These are phyloP conservation scores for Chenopodium album DNA, from an alignment of 148 eudicot species.

Conservation along the genomic window DNA sequence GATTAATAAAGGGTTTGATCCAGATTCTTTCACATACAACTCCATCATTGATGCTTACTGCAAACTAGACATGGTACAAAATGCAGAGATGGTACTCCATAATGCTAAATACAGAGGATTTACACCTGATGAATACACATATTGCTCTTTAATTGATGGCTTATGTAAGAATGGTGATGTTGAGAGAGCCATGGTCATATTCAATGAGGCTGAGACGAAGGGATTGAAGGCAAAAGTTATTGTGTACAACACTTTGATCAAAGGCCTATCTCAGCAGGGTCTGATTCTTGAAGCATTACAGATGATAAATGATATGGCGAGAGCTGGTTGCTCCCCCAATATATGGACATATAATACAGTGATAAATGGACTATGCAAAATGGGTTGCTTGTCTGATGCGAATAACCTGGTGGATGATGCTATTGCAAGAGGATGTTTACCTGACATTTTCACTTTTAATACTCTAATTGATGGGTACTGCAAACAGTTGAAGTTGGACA, in stretches of 20 bases:
- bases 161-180: slow-evolving; percentile 70
- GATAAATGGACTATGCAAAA: slow-evolving; percentile 82
- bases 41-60: slow-evolving; percentile 73
- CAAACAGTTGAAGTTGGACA: slow-evolving; percentile 68
- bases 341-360: slow-evolving; percentile 81
- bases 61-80: slow-evolving; percentile 67
- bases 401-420: slow-evolving; percentile 66
- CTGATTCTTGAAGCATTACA: slow-evolving; percentile 67
- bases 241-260: slow-evolving; percentile 77
- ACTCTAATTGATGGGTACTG: slow-evolving; percentile 90
- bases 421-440: slow-evolving; percentile 67
- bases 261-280: slow-evolving; percentile 73
- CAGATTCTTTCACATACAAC: slow-evolving; percentile 87
- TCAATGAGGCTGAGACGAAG: slow-evolving; percentile 53
- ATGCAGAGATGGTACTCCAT: slow-evolving; percentile 61
- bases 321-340: slow-evolving; percentile 66
- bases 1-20: slow-evolving; percentile 77
- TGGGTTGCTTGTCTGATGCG: slow-evolving; percentile 86
- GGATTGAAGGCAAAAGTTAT: slow-evolving; percentile 57
- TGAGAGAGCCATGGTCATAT: slow-evolving; percentile 63
- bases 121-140: slow-evolving; percentile 78
- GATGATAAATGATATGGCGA: slow-evolving; percentile 70
- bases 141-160: slow-evolving; percentile 70
- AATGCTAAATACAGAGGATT: slow-evolving; percentile 75
- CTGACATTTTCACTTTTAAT: slow-evolving; percentile 87